Evolutionary conservation across 257 asterid species (phyloP).

Genomic region (Capsicum baccatum): DNA sequence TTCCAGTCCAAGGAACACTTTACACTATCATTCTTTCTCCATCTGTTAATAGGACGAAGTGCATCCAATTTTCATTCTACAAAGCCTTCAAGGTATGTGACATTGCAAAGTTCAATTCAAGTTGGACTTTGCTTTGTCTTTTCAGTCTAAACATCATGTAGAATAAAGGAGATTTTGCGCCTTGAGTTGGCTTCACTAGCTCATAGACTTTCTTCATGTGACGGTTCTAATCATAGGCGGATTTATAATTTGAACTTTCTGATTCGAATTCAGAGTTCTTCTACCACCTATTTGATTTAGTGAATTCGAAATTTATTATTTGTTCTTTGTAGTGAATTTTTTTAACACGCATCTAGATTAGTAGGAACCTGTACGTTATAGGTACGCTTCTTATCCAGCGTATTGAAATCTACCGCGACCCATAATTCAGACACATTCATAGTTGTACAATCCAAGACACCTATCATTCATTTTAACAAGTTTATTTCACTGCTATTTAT

Average conservation of each 20-base stretch:
- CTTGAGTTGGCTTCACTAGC: constrained; percentile 8
- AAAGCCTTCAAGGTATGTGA: neutral
- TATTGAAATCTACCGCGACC: too few relatives aligned
- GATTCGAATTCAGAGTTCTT: neutral
- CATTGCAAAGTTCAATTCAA: neutral
- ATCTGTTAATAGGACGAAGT: neutral
- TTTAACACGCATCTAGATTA: neutral
- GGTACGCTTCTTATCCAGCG: too few relatives aligned
- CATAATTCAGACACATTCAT: too few relatives aligned
- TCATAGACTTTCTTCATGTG: neutral
- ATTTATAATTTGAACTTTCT: neutral
- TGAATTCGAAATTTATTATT: neutral
- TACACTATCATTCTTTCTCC: neutral
- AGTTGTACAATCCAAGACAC: too few relatives aligned
- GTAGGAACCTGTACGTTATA: neutral
- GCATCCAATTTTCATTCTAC: constrained; percentile 3
- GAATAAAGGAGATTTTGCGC: neutral
- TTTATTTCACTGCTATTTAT: neutral
- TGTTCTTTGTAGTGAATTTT: too few relatives aligned
- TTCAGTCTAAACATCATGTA: neutral
- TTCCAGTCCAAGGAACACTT: neutral
- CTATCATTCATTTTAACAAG: neutral
- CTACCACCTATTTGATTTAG: neutral
- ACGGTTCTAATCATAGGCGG: neutral
- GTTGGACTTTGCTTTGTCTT: neutral